Base-by-base conservation (phyloP, 495 filamentous ascomycete species). In the Penicillium taxi region DNA sequence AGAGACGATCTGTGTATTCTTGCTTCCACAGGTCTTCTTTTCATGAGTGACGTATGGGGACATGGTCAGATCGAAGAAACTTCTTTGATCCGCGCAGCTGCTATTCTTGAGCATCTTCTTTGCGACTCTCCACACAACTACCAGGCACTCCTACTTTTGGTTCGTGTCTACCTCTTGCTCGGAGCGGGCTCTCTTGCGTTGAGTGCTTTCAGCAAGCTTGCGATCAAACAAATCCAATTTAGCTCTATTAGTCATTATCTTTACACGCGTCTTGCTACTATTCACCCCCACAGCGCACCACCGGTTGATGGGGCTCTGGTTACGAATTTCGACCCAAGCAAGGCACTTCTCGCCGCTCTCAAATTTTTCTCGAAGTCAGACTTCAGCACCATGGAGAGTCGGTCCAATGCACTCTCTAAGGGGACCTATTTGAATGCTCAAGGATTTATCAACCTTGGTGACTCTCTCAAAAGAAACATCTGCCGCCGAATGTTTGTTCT, bases 221-320 rank as follows among this genome's bases (percentile, higher is more conserved):
- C 73, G 13, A 67, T 80, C 34, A 80, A 80, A 42, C 74, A 80
- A 27, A 52, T 79, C 18, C 77, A 80, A 46, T 69, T 69, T 41
- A 74, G 78, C 43, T 73, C 70, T 14, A 55, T 80, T 30, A 64
- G 73, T 9, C 75, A 80, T 44, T 70, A 70, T 19, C 53, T 79
- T 9, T 71, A 70, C 45, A 76, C 75, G 0, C 68, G 74, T 11
- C 58, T 80, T 26, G 70, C 73, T n/a, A 71, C 67, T 0, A 63
- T 79, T 8, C 73, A 75, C 40, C 73, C 73, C 32, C 59, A 66
- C 33, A 56, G 61, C 13, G 58, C 59, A 15, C 61, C 64, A 2
- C 62, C 63, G 0, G 53, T 57, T 32, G 64, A 65, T 24, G 60
- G 57, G 9, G 56, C 52, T 9, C 64, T 68, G 31, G 61, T 58